Evolutionary conservation across 2,329 filamentous ascomycete species (phyloP), one percentile per base, ranked within the genome.

Genomic region (Dactylellina parvicollis): DNA sequence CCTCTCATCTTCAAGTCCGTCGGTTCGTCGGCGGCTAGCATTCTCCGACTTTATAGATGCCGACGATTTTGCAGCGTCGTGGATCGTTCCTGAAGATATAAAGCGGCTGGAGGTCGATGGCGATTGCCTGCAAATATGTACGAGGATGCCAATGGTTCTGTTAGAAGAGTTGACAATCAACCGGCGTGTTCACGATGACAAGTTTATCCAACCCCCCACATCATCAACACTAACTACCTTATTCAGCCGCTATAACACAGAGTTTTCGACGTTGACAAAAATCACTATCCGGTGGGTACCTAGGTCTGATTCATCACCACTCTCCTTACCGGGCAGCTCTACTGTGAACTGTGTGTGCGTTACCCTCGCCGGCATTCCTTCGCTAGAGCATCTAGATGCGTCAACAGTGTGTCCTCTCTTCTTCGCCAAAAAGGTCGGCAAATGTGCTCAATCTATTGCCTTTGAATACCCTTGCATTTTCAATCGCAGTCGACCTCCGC

Each of bases 41-140:
- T 47, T 47, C 14, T 34, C 30, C 7, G 50, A 57, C 40, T 55
- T 26, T 18, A 42, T 28, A 18, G 61, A 66, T 22, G 1, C 50
- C 1, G 26, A 36, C 10, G 50, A 66, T 9, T 52, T 66, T 16
- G 18, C 20, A 28, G 2, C 16, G n/a, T 55, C 47, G 7, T 66
- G 61, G 61, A 47, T 66, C 16, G 22, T 66, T 20, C 38, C 61
- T 20, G 49, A 66, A 47, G 61, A 66, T 40, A 49, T 66, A 28
- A 66, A 56, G 28, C 52, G 50, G n/a, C 50, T 66, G 1, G 61
- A 66, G 20, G 38, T 66, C 12, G 61, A 66, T 28, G 61, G 61
- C 10, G 61, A 56, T 14, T 66, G 49, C 30, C 24, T 66, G 7
- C 61, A 40, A 20, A 46, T 66, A 50, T 66, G 49, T 20, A 32